phyloP scores from a whole-genome alignment of 208 protist genomes.

The Trypanosoma mega region DNA sequence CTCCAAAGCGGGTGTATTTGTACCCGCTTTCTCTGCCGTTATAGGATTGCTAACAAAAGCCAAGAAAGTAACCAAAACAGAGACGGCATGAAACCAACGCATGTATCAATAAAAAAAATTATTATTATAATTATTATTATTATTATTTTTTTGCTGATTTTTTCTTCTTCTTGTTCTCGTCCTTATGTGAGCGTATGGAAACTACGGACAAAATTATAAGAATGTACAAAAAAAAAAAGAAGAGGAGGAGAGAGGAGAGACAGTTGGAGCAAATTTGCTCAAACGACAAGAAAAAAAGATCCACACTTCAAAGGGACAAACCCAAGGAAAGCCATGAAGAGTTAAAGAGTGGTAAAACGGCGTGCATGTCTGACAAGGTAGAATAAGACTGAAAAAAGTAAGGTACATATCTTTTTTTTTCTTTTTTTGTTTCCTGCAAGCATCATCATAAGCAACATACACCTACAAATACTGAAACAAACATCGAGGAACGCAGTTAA shows the following conservation, averaged over 20 bases:
- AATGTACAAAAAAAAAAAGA: background rate
- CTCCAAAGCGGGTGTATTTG: no score
- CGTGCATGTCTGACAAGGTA: no score
- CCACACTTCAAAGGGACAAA: no score
- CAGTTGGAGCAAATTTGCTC: background rate
- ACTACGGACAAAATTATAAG: background rate
- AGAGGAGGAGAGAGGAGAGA: background rate
- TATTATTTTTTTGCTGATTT: background rate
- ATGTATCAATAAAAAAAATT: no score
- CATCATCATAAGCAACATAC: background rate
- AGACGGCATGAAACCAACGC: no score
- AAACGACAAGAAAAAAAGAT: background rate
- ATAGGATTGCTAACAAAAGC: no score
- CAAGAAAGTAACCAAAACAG: no score
- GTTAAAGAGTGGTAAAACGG: no score
- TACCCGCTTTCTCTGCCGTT: no score
- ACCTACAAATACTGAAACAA: slow-evolving; percentile 13
- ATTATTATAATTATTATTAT: no score
- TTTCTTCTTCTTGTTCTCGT: background rate
- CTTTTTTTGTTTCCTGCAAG: background rate
- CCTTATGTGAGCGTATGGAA: background rate
- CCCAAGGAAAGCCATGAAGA: no score
- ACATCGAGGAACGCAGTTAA: no score
- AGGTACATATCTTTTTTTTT: background rate
- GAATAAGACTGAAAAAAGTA: background rate